Base-by-base conservation (phyloP, 164 flowering plant species). In the Malania oleifera region DNA sequence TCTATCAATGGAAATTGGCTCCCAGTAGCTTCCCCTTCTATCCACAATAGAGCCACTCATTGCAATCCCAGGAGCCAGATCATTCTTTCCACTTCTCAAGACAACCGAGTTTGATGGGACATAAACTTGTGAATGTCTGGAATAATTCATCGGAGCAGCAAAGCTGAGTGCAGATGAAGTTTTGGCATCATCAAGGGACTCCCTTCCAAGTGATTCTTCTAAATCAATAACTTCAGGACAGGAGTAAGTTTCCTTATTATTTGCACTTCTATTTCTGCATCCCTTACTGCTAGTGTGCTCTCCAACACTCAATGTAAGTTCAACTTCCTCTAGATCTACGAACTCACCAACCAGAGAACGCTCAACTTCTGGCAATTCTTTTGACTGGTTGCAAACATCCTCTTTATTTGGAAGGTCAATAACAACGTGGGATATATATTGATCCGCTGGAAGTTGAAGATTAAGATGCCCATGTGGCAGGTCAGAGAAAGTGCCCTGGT, bases 401-500 rank as follows among this genome's bases (percentile, higher is more conserved):
- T 56, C 46, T 24, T 52, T 52, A 18, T 23, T 38, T 53, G 12
- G 52, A 47, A 39, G 43, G 46, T 56, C 63, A 11, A 48, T 26
- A 24, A 27, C 69, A 37, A 19, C 52, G 47, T 49, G 29, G 19
- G 61, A 45, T 22, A 62, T 48, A 54, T 56, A 76, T 31, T 68
- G 71, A 69, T 67, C 73, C 6, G 79, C 63, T 15, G 79, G 67
- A 65, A 79, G 67, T 52, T 73, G 64, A 59, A 68, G 75, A 69
- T 77, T 69, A 44, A 63, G 19, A 48, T 54, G 50, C 63, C 61
- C 62, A 27, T 51, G 57, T 52, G 55, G 63, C 59, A 63, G 48
- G 43, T 43, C 58, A 45, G 45, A 27, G 54, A 27, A 41, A 18
- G 38, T 18, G 19, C 61, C 63, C 17, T 54, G 20, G 31, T 13